Conservation (phyloP, 1,284 basidiomycete genomes). For the Inonotus hispidus region DNA sequence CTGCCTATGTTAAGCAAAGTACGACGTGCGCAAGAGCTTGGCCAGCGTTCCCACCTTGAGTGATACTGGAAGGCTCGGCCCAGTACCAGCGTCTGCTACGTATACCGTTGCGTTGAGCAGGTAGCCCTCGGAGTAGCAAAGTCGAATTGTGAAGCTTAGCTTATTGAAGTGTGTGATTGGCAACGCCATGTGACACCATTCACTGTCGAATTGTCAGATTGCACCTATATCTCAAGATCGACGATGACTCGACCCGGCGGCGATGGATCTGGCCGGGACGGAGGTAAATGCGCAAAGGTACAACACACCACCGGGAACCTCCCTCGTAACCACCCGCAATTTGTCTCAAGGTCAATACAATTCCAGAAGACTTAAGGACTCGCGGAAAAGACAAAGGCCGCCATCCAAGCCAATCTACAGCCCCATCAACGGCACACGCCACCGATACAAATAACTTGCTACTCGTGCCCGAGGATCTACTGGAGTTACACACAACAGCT, state of each 20-base stretch:
- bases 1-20: background rate
- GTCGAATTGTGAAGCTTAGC: background rate
- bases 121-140: no score
- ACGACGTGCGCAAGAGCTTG: background rate
- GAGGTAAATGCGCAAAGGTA: background rate
- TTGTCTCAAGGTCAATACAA: background rate
- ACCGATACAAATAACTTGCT: background rate
- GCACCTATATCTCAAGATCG: background rate
- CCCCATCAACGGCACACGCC: background rate
- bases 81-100: no score
- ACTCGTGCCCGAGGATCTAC: conserved; percentile 1
- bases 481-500: background rate
- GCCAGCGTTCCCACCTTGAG: no score
- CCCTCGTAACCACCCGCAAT: background rate
- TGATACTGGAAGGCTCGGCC: no score
- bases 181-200: background rate
- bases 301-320: background rate
- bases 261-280: background rate
- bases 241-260: no score
- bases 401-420: background rate
- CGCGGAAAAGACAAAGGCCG: background rate
- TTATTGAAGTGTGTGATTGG: background rate
- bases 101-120: no score
- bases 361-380: no score
- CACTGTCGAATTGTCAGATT: background rate